Base-by-base conservation (phyloP, 2,329 filamentous ascomycete genomes). In the Chrysosphaeria jannelii region DNA sequence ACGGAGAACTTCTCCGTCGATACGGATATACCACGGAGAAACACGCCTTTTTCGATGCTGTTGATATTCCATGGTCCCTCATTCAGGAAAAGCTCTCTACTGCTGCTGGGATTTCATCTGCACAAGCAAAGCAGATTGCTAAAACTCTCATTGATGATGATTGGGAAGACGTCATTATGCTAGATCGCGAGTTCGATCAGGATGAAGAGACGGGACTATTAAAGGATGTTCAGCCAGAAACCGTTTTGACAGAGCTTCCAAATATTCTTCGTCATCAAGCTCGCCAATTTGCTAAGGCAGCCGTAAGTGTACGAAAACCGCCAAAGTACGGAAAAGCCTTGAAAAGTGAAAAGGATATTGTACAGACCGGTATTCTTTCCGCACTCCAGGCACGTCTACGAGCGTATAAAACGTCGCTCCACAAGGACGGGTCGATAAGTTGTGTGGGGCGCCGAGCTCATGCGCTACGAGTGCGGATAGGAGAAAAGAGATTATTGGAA, bases 1-100 rank as follows among this genome's bases (percentile, higher is more conserved):
- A 72, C 28, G 69, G 71, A 1, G 78, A 91, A 36, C 50, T 90
- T 6, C 53, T 90, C 8, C 55, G 79, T 17, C 56, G 78, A 9
- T 89, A 90, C 34, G 79, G 79, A 10, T 90, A 89, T 35, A 62
- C 78, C n/a, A 81, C 75, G 0, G 46, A 58, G 14, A 67, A 66
- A 31, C 79, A 90, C 34, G 48, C 62, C 7, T 53, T 65, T 19
- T 76, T 78, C 40, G 76, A 90, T 33, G 74, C 89, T 1, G 68
- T 74, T 1, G 79, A 91, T 39, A 44, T 90, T 16, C 51, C 69
- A 0, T 60, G 67, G 45, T 45, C 51, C 0, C 35, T 61, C 6
- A 31, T 40, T 8, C 27, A 36, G 22, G 22, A 23, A 0, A 15
- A 29, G 10, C 17, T 44, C 9, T 27, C 27, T 5, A 22, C 27